Conservation (phyloP, 805 yeast species). For the Candida nitratophila region DNA sequence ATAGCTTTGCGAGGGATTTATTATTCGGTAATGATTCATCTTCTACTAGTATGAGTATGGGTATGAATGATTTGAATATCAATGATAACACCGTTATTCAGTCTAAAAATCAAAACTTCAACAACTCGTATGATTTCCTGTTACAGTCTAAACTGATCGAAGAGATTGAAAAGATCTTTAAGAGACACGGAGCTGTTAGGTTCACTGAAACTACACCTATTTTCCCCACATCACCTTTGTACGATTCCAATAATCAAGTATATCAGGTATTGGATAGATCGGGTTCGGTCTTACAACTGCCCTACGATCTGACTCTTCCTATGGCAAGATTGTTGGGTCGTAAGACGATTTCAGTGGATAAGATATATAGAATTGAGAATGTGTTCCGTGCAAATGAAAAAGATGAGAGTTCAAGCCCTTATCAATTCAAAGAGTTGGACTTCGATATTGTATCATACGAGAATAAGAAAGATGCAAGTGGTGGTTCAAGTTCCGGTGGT, state of each 20-base stretch:
- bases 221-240: slow-evolving; percentile 78
- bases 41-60: neutral
- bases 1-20: slow-evolving; percentile 76
- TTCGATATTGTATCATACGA: slow-evolving; percentile 64
- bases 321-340: slow-evolving; percentile 80
- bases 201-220: slow-evolving; percentile 51
- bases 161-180: slow-evolving; percentile 57
- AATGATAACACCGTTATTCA: neutral
- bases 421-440: slow-evolving; percentile 72
- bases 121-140: slow-evolving; percentile 38
- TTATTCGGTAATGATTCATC: slow-evolving; percentile 55
- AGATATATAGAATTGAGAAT: slow-evolving; percentile 68
- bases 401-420: slow-evolving; percentile 63
- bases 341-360: slow-evolving; percentile 42
- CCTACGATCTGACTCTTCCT: slow-evolving; percentile 86
- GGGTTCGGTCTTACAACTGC: slow-evolving; percentile 83
- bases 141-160: slow-evolving; percentile 54
- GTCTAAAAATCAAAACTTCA: slow-evolving; percentile 11
- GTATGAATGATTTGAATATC: slow-evolving; percentile 2
- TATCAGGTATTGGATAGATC: slow-evolving; percentile 79
- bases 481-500: neutral
- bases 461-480: neutral
- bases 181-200: slow-evolving; percentile 82
- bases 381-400: slow-evolving; percentile 68
- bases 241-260: slow-evolving; percentile 54